phyloP scores from a whole-genome alignment of 441 rosid species.

The Mallotus repandus region DNA sequence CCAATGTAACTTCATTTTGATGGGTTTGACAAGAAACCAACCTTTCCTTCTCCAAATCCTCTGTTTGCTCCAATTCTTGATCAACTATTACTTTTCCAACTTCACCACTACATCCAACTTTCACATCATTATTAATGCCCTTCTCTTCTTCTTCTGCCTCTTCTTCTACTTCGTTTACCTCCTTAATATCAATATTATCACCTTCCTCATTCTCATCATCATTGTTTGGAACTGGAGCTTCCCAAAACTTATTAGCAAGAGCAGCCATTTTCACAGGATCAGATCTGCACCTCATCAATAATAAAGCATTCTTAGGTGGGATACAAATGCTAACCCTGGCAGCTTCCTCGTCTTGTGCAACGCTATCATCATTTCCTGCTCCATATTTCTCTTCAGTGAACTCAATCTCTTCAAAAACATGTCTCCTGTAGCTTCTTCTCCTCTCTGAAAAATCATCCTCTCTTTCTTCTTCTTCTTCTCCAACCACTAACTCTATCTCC shows the following conservation, averaged over 20 bases:
- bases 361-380: slow-evolving; percentile 27
- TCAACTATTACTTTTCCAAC: slow-evolving; percentile 3
- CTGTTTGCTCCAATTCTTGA: slow-evolving; percentile 30
- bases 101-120: background rate
- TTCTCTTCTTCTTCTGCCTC: background rate
- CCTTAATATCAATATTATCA: background rate
- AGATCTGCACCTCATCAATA: slow-evolving; percentile 92
- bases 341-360: slow-evolving; percentile 39
- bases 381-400: slow-evolving; percentile 42
- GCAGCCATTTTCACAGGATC: slow-evolving; percentile 94
- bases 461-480: slow-evolving; percentile 52
- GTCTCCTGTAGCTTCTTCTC: slow-evolving; percentile 62
- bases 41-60: slow-evolving; percentile 21
- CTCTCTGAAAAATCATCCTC: slow-evolving; percentile 27
- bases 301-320: slow-evolving; percentile 88
- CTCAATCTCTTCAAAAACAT: slow-evolving; percentile 69
- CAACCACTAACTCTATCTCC: slow-evolving; percentile 72
- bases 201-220: slow-evolving; percentile 18
- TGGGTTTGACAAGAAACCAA: slow-evolving; percentile 17
- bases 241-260: slow-evolving; percentile 64
- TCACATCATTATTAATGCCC: background rate
- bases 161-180: background rate
- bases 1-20: slow-evolving; percentile 18
- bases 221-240: slow-evolving; percentile 34
- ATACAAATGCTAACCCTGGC: slow-evolving; percentile 55